Conservation (phyloP, 805 yeast genomes). For the Candida glaebosa region DNA sequence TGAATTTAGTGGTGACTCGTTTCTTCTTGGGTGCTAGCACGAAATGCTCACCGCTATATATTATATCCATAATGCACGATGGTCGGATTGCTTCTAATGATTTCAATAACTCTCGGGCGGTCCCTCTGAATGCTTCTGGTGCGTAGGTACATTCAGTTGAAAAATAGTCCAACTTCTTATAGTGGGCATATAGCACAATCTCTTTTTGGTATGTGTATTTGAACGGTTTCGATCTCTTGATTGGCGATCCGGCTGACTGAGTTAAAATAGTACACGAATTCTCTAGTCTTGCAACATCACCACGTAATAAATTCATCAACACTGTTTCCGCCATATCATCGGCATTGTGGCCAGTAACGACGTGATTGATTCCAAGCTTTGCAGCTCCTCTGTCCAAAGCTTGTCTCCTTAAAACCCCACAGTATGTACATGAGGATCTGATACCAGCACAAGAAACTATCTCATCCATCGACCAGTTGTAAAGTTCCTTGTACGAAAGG, state of each 20-base stretch:
- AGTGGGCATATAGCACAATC: constrained; percentile 95
- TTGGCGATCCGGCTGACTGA: constrained; percentile 77
- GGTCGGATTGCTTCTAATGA: constrained; percentile 88
- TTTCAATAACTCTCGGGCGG: constrained; percentile 89
- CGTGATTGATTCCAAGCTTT: constrained; percentile 78
- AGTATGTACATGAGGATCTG: constrained; percentile 92
- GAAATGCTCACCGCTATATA: constrained; percentile 88
- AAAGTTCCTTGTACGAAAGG: constrained; percentile 81
- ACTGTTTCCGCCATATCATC: constrained; percentile 99
- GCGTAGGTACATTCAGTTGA: constrained; percentile 98
- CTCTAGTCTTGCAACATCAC: constrained; percentile 93
- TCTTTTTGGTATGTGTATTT: constrained; percentile 96
- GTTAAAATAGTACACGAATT: constrained; percentile 85
- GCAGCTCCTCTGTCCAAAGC: constrained; percentile 96
- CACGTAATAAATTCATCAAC: constrained; percentile 87
- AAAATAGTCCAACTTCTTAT: constrained; percentile 90
- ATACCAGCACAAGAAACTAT: constrained; percentile 93
- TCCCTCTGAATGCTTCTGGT: constrained; percentile 97
- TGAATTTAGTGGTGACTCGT: constrained; percentile 33
- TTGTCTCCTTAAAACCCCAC: constrained; percentile 96
- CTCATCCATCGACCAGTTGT: constrained; percentile 98
- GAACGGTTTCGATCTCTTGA: constrained; percentile 92
- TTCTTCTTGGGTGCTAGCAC: constrained; percentile 58
- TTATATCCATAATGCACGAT: constrained; percentile 89
- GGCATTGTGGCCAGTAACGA: constrained; percentile 98